Conservation (phyloP, 1,284 basidiomycete genomes). For the Papiliotrema fonsecae region DNA sequence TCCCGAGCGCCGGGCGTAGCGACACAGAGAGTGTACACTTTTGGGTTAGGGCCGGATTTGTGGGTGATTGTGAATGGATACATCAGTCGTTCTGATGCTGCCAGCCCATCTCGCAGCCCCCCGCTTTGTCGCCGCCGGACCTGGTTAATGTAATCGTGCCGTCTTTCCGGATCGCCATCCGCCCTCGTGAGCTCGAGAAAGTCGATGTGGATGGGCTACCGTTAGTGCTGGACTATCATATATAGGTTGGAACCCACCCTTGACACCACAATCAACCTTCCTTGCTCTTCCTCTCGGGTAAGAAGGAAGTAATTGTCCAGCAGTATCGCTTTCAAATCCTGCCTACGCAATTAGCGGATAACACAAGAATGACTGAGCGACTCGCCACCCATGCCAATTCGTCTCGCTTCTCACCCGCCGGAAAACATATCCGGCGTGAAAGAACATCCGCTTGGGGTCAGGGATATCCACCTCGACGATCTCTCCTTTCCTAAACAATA, state of each 20-base stretch:
- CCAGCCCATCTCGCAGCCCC: constrained; percentile 8
- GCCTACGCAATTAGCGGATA: constrained; percentile 13
- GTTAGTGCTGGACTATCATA: not conserved
- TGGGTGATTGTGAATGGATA: constrained; percentile 32
- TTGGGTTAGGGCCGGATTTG: constrained; percentile 10
- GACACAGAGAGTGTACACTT: constrained; percentile 32
- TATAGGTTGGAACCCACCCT: constrained; percentile 13
- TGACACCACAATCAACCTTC: constrained; percentile 33
- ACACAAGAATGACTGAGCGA: not conserved
- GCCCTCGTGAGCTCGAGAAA: constrained; percentile 22
- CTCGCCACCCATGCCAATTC: constrained; percentile 39
- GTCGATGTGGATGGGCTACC: constrained; percentile 35
- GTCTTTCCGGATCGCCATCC: constrained; percentile 30
- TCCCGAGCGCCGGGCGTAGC: constrained; percentile 13
- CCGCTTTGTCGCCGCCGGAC: constrained; percentile 10
- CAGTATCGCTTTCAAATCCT: constrained; percentile 34
- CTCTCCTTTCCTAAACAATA: constrained; percentile 68
- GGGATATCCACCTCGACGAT: constrained; percentile 74
- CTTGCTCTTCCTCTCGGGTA: constrained; percentile 31
- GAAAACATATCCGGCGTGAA: constrained; percentile 55
- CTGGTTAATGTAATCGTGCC: constrained; percentile 24
- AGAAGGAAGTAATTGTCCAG: constrained; percentile 38
- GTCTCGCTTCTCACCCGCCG: constrained; percentile 33
- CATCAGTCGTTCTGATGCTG: constrained; percentile 30
- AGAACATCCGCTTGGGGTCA: constrained; percentile 63